Percentiles rank a stretch among this genome's conserved stretches.
These are phyloP conservation scores for Raffaelea albimanens DNA, from an alignment of 2,329 filamentous ascomycete species.

Conservation along the genomic window DNA sequence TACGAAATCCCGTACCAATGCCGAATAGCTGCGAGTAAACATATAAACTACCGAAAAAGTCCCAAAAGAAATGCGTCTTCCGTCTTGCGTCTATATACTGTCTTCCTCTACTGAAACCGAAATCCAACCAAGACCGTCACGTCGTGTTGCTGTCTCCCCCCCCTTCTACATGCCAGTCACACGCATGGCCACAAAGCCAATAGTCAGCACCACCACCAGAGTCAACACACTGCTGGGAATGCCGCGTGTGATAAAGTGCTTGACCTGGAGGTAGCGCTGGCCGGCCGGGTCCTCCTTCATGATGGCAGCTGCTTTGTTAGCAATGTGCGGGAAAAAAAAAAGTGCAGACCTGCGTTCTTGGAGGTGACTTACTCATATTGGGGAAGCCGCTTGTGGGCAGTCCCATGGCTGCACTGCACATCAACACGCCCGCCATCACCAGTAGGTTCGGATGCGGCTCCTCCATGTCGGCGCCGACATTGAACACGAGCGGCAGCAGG, in stretches of 20 bases:
- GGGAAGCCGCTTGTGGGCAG: slow-evolving; percentile 94
- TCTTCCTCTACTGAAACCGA: not conserved
- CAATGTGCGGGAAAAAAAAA: not conserved
- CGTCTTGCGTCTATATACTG: no score
- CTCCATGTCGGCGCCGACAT: slow-evolving; percentile 77
- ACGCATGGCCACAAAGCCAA: slow-evolving; percentile 87
- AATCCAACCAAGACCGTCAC: not conserved
- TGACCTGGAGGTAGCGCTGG: slow-evolving; percentile 82
- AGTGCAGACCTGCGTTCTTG: no score
- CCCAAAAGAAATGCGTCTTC: no score
- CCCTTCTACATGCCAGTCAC: slow-evolving; percentile 32
- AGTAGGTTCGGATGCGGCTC: slow-evolving; percentile 88
- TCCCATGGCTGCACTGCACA: slow-evolving; percentile 97
- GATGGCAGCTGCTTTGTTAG: slow-evolving; percentile 61
- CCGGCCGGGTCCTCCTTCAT: slow-evolving; percentile 98
- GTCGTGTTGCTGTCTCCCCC: not conserved
- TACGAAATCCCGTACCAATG: no score
- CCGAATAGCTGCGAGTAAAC: no score
- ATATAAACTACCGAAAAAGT: not conserved
- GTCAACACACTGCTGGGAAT: slow-evolving; percentile 79
- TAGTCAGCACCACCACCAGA: slow-evolving; percentile 70
- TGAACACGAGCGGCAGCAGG: slow-evolving; percentile 78
- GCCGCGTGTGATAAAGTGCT: slow-evolving; percentile 91
- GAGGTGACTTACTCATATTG: slow-evolving; percentile 98
- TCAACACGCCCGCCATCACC: slow-evolving; percentile 89